Percentiles rank a stretch among this genome's conserved stretches.
phyloP scores from a whole-genome alignment of 2,329 filamentous ascomycete species.

The Fusarium succisae region DNA sequence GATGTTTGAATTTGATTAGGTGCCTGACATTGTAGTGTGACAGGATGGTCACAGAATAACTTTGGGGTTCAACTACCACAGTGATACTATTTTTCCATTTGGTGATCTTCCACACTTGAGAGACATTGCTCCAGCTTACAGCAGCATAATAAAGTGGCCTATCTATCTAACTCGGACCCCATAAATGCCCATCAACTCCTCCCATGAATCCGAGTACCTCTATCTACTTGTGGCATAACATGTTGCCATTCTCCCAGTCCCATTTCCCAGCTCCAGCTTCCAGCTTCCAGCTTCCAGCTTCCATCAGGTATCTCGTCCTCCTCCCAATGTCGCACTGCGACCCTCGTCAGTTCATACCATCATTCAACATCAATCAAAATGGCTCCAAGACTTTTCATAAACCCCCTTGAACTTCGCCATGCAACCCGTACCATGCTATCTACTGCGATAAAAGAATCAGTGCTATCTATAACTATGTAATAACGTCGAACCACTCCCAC shows the following conservation, averaged over 20 bases:
- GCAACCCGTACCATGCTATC: constrained; percentile 40
- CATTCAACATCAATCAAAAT: constrained; percentile 35
- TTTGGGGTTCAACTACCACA: not conserved
- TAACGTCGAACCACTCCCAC: constrained; percentile 22
- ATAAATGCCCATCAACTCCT: constrained; percentile 25
- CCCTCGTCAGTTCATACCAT: constrained; percentile 33
- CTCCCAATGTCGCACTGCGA: constrained; percentile 6
- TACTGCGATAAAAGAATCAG: constrained; percentile 39
- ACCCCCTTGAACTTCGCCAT: constrained; percentile 34
- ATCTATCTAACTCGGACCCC: constrained; percentile 33
- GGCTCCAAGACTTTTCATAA: constrained; percentile 28
- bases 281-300: not conserved
- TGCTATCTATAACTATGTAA: constrained; percentile 47
- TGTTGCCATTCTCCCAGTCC: constrained; percentile 14
- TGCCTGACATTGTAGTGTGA: not conserved
- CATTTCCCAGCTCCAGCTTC: constrained; percentile 4
- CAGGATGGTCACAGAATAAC: no score
- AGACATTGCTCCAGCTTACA: not conserved
- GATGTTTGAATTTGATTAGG: not conserved
- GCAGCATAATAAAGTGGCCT: constrained; percentile 18
- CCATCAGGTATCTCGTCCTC: constrained; percentile 31
- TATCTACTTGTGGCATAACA: constrained; percentile 29
- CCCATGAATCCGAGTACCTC: constrained; percentile 14
- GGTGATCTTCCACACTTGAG: not conserved
- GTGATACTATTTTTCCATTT: not conserved